Evolutionary conservation across 129 eudicot species (phyloP).

Genomic region (Flaveria robusta): DNA sequence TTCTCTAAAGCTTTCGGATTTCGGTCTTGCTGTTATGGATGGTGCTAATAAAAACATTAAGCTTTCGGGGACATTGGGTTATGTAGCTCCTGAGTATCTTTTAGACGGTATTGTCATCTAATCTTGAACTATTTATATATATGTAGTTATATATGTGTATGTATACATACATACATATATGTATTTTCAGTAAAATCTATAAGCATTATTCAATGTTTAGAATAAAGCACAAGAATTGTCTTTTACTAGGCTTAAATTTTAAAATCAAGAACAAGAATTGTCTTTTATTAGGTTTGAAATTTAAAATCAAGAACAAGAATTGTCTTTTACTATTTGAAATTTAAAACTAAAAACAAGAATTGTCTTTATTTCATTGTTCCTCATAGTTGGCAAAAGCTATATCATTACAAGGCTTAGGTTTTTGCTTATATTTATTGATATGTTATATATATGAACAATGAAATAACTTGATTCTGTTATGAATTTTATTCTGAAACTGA

Average conservation of each 20-base stretch:
- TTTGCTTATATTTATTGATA: not conserved
- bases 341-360: not conserved
- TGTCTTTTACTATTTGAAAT: constrained; percentile 1
- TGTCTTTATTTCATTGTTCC: not conserved
- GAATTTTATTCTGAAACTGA: not conserved
- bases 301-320: not conserved
- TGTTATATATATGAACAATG: not conserved
- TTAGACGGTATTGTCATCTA: constrained; percentile 56
- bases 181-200: not conserved
- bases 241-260: not conserved
- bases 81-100: constrained; percentile 91
- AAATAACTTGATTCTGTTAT: not conserved
- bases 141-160: not conserved
- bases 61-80: constrained; percentile 89
- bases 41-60: constrained; percentile 62
- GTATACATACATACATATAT: not conserved
- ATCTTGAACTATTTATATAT: not conserved
- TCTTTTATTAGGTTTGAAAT: not conserved
- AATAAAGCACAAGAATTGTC: not conserved
- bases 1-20: constrained; percentile 60
- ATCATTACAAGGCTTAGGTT: not conserved
- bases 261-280: not conserved
- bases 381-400: not conserved
- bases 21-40: constrained; percentile 69
- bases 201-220: not conserved